Base-by-base conservation (phyloP, 2,329 filamentous ascomycete genomes). In the Aspergillus sp. region DNA sequence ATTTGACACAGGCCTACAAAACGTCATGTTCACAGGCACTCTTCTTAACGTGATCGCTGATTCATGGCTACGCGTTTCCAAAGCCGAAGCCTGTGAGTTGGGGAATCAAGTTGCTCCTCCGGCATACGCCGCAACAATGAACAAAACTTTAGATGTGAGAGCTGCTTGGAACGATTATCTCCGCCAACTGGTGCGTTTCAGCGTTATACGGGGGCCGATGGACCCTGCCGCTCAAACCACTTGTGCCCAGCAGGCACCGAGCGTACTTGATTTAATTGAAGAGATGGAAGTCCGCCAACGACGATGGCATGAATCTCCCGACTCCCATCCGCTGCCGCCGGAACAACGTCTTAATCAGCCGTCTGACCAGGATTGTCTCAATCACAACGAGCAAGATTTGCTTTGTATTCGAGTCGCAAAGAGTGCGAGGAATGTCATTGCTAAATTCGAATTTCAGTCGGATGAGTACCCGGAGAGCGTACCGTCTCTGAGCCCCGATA, bases 1-100 rank as follows among this genome's bases (percentile, higher is more conserved):
- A 35, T 78, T 78, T 56, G 70, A 74, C 35, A 74, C 76, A 1
- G 72, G 73, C 6, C 64, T 77, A 23, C 77, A 79, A 58, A 80
- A 80, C 52, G 71, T 80, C 45, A 79, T 79, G 75, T 71, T 80
- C 49, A 71, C 73, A n/a, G 74, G 73, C 12, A 78, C 77, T 11
- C 66, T 80, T 12, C 64, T 80, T 46, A 79, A 71, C n/a, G 72
- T 78, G 19, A 62, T 78, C 17, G 76, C 74, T 21, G 77, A 79
- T 56, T 66, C 72, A 23, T 80, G 78, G 78, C 66, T 77, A 11
- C 71, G 73, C 2, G 67, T 79, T 17, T 74, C 68, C 21, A 67
- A 72, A 50, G 66, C 69, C 23, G 69, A 75, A 46, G 62, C 75
- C 9, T 63, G 66, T 48, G 71, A 75, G 12, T 61, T 80, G 12